Evolutionary conservation across 768 basidiomycete species (phyloP).

Genomic region (Neoboletus brunneissimus): DNA sequence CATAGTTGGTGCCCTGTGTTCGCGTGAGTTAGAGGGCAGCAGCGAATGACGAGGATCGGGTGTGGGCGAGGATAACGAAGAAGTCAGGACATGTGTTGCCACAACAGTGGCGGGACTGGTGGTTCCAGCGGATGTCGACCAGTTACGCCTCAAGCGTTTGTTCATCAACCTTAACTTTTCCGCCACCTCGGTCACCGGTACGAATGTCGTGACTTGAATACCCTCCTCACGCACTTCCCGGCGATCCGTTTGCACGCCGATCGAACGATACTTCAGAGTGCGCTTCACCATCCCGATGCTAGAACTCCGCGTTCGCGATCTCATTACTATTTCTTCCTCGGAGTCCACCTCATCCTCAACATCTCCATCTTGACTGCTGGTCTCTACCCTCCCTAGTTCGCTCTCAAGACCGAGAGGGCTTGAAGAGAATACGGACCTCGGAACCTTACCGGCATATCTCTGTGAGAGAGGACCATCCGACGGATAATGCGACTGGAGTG

Average conservation of each 20-base stretch:
- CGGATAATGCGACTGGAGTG: constrained; percentile 70
- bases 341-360: constrained; percentile 70
- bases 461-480: constrained; percentile 86
- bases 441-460: constrained; percentile 63
- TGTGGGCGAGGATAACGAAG: constrained; percentile 2
- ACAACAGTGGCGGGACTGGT: background rate
- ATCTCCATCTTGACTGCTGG: constrained; percentile 77
- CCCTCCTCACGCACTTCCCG: constrained; percentile 52
- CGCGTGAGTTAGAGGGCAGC: constrained; percentile 14
- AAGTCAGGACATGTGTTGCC: background rate
- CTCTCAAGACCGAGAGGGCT: constrained; percentile 31
- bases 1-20: constrained; percentile 11
- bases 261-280: constrained; percentile 51
- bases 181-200: constrained; percentile 13
- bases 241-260: constrained; percentile 69
- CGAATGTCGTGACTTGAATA: constrained; percentile 51
- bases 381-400: constrained; percentile 48
- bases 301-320: constrained; percentile 38
- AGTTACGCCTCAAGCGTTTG: constrained; percentile 21
- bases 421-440: constrained; percentile 45
- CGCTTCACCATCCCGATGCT: constrained; percentile 15
- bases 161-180: constrained; percentile 25
- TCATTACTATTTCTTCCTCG: constrained; percentile 41
- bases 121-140: constrained; percentile 12
- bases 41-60: constrained; percentile 15